Conservation (phyloP, 2,329 filamentous ascomycete genomes). For the Ceratocystis eucalypticola region DNA sequence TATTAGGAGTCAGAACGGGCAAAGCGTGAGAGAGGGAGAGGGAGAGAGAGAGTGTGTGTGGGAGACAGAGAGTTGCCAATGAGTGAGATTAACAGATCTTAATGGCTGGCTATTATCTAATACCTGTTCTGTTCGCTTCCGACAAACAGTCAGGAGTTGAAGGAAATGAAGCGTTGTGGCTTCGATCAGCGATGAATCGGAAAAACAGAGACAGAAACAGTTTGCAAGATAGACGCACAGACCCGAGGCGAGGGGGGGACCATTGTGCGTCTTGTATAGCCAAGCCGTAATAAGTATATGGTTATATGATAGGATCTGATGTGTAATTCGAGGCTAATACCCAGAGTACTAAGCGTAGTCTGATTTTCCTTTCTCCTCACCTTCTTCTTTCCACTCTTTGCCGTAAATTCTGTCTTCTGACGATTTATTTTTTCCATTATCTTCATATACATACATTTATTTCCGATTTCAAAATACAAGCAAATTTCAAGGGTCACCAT, state of each 20-base stretch:
- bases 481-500: too few relatives aligned
- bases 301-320: neutral
- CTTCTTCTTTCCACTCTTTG: neutral
- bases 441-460: too few relatives aligned
- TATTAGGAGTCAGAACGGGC: too few relatives aligned
- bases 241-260: neutral
- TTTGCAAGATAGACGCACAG: slow-evolving; percentile 1
- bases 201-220: slow-evolving; percentile 6
- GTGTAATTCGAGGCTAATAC: neutral
- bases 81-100: too few relatives aligned
- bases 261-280: slow-evolving; percentile 5
- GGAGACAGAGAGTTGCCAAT: too few relatives aligned
- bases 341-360: neutral
- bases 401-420: too few relatives aligned
- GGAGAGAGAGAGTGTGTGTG: too few relatives aligned
- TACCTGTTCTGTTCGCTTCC: too few relatives aligned
- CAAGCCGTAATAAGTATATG: neutral
- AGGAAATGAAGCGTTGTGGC: slow-evolving; percentile 5
- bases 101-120: too few relatives aligned
- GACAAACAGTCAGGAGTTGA: neutral
- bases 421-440: too few relatives aligned
- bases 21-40: neutral
- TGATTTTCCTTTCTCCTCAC: neutral
- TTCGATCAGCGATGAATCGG: neutral
- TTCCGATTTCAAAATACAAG: too few relatives aligned